Evolutionary conservation across 108 stramenopile genomes (phyloP).

Genomic region (Fragilariopsis cylindrus): DNA sequence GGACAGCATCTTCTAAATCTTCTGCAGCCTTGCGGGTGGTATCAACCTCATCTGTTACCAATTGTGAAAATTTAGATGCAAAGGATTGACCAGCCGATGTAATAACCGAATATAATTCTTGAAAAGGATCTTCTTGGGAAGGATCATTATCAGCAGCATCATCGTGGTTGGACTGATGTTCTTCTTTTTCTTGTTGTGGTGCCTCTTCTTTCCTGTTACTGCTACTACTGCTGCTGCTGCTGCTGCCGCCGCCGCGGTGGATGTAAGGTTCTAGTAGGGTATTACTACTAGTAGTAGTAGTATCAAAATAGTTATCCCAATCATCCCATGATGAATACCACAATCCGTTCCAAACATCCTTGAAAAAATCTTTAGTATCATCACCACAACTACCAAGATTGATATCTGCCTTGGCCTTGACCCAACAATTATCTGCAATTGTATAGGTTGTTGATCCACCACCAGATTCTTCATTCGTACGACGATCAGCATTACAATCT

Average conservation of each 20-base stretch:
- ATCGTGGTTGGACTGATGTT: not conserved
- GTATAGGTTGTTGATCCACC: slow-evolving; percentile 9
- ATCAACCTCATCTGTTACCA: slow-evolving; percentile 7
- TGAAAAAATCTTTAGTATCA: slow-evolving; percentile 11
- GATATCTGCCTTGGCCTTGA: slow-evolving; percentile 37
- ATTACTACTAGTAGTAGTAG: not conserved
- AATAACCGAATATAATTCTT: not conserved
- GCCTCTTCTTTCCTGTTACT: not conserved
- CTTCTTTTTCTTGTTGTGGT: not conserved
- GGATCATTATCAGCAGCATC: not conserved
- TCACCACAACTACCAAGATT: slow-evolving; percentile 27
- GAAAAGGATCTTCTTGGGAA: slow-evolving; percentile 12
- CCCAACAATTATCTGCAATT: slow-evolving; percentile 44
- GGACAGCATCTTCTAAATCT: not conserved
- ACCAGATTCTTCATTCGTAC: not conserved
- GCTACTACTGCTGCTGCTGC: not conserved
- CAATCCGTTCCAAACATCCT: not conserved
- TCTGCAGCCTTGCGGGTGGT: not conserved
- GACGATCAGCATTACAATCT: not conserved
- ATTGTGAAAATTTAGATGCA: not conserved
- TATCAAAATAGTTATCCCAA: not conserved
- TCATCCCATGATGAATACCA: slow-evolving; percentile 8
- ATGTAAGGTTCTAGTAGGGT: not conserved
- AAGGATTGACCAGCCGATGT: slow-evolving; percentile 1
- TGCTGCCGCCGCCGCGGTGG: not conserved